Base-by-base conservation (phyloP, 2,329 filamentous ascomycete species). In the Penicillium frequentans region DNA sequence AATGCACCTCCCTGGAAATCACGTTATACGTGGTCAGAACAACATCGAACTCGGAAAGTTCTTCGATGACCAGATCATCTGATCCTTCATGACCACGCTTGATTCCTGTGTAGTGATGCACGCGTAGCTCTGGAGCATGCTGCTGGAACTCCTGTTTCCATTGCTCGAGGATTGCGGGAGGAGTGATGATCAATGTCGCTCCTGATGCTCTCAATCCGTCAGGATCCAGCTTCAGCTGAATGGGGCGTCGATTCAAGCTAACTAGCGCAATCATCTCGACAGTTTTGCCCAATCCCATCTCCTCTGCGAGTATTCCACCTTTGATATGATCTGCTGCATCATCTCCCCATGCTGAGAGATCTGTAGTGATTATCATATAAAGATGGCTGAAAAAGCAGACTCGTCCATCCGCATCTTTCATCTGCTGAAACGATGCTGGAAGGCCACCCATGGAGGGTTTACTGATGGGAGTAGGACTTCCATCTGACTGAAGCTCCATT, bases 1-100 rank as follows among this genome's bases (percentile, higher is more conserved):
- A 93, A 73, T 96, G 86, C 3, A 98, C 81, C 68, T 99, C 95
- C 10, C 82, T 80, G 1, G 88, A 84, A n/a, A 98, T 82, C 1
- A 93, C 85, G 49, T 82, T 81, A 70, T 88, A 88, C 1, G 85
- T 87, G 1, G 84, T 86, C 23, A 88, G 69, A 3, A 88, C 83
- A 37, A 87, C 80, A 67, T 87, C 84, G 56, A 73, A 70, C 23
- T 74, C 68, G 26, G 72, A 70, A 43, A 87, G 69, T 46, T 82
- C 70, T 27, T 79, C 70, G 3, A 84, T 64, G 2, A 82, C 67
- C 29, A 78, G 70, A 39, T 78, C 72, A 48, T 75, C 68, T 5
- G 74, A 67, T 11, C 68, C 52, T 39, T 67, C 58, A 39, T 70
- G 67, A 49, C 72, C 68, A 45, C 68, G 70, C 49, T 71, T 72